Evolutionary conservation across 345 rosid genomes (phyloP), one percentile per base, ranked within the genome.

Genomic region (Crucihimalaya himalaica): DNA sequence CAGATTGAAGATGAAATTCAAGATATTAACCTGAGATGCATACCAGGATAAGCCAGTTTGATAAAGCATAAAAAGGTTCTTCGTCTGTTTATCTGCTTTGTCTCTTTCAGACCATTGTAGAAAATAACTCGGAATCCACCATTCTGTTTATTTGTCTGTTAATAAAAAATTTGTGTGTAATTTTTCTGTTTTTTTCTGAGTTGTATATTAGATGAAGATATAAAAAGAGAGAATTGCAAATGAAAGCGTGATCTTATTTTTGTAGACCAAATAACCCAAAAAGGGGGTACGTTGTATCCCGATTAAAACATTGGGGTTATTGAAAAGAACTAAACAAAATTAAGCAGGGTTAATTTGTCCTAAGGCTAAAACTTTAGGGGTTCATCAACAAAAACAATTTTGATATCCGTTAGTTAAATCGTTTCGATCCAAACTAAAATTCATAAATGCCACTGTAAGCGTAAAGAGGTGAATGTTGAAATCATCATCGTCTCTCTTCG

Each of bases 381-480:
- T 12, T n/a, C 2, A 47, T 25, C 39, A 66, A 20, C 60, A 74
- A 45, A 4, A 7, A 7, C 2, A 6, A 4, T 0, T n/a, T 55
- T 3, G 3, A 13, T 21, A 63, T 11, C 5, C 8, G 14, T 21
- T 32, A 46, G 15, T 27, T 29, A 34, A 73, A 74, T 5, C 51
- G 39, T 8, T 66, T 58, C 6, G 52, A 53, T 9, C n/a, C 0
- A n/a, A 20, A 12, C 51, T 13, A 23, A 32, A 11, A 18, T 15
- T 59, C 6, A n/a, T 18, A 7, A 3, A 32, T 1, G 64, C 6
- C 2, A 42, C 0, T 15, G 28, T 2, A 6, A 46, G 14, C 11
- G 43, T 39, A 11, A 35, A 35, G 43, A 0, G 10, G 73, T 81
- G 73, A 70, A 84, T 85, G 89, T 57, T 78, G 86, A 82, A 80